Evolutionary conservation across 306 rosid genomes (phyloP), one percentile per base, ranked within the genome.

Genomic region (Rubus idaeus): DNA sequence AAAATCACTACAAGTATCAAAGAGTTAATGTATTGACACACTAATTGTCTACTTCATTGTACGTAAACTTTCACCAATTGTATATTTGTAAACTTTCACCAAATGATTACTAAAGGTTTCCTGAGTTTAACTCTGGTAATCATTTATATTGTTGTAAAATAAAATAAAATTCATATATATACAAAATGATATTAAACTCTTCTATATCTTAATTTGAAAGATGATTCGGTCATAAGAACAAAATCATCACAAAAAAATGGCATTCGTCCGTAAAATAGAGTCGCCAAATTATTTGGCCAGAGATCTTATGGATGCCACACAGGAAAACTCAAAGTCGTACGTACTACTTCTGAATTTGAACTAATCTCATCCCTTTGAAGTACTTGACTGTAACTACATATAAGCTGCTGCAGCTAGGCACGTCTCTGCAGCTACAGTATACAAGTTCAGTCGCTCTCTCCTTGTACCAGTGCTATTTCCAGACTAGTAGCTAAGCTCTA

Each of bases 391-490:
- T 55, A 40, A 55, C 51, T 39, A 53, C 4, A 41, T 3, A n/a
- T 44, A n/a, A 52, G 71, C 52, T 41, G 63, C 41, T 60, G 41
- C 30, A 20, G 4, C 55, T 3, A 7, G 11, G 44, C 21, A 26
- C 68, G 68, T 63, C 68, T 63, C 20, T 39, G 45, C 69, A 39
- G 69, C 35, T 2, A 5, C 71, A n/a, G 26, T 41, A 20, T n/a
- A 11, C 6, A 14, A 3, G 70, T 53, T 44, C 10, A 53, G 71
- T 56, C 51, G 84, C 52, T 77, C 64, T 77, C 64, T 76, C 26
- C 39, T 74, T 66, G 26, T 65, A 65, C 63, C 69, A 41, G 37
- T 56, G 49, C 71, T 61, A 52, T 46, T 79, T 20, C 17, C 63
- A 72, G 73, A 44, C 41, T 16, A 62, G 44, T 26, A 62, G 7